Evolutionary conservation across 23 red algal species (phyloP), one percentile per base, ranked within the genome.

Genomic region (Gracilaria caudata): DNA sequence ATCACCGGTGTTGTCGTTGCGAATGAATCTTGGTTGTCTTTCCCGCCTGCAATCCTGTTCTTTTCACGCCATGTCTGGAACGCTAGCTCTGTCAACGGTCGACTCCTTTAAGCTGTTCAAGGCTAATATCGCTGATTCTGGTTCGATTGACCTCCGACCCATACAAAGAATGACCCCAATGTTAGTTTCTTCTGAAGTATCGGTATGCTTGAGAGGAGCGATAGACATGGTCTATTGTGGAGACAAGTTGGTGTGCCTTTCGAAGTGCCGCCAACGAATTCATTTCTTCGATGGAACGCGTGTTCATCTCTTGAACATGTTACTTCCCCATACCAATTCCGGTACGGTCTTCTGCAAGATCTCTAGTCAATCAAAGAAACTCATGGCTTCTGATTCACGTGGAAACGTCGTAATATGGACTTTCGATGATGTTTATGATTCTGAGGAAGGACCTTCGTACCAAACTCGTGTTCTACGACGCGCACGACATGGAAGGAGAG

Each of bases 351-450:
- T 75, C 35, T 75, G 39, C 39, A 75, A 75, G 25, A 38, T 75
- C 19, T 3, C 70, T 21, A 14, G 70, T 12, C 20, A 43, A 23
- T 24, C 37, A 75, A 75, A 49, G 25, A 75, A 47, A 25, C n/a
- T 75, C 39, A 75, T 75, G 70, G 70, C 26, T 13, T 75, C 70
- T 24, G 70, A 75, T 49, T 75, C 70, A 0, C 70, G 38, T 75
- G 70, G 70, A 75, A 75, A 75, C 19, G 40, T 75, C n/a, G 1
- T 47, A 14, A 13, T 75, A 17, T 75, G 70, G 19, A 28, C 40
- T 21, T 43, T 75, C 33, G 37, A 24, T 75, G 70, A 47, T 49
- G 3, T 21, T 6, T 12, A 47, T 49, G 3, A 19, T 6, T 12
- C n/a, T 30, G 37, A 43, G 21, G 20, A 47, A 4, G 13, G 3